Base-by-base conservation (phyloP, 306 rosid species). In the Cucumis hystrix region DNA sequence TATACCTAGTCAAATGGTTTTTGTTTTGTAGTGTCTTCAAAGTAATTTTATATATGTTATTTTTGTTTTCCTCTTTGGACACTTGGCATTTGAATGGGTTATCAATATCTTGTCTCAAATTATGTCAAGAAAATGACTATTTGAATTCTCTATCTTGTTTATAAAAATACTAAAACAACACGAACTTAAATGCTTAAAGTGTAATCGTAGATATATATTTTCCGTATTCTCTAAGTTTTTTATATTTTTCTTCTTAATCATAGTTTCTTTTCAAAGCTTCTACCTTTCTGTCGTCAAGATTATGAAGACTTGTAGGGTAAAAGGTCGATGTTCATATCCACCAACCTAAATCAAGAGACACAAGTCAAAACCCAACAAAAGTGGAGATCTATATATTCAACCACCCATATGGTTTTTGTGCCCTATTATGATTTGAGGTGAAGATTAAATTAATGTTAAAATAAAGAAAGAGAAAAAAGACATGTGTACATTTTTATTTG, bases 361-460 rank as follows among this genome's bases (percentile, higher is more conserved):
- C 75, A 83, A 83, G 91, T 89, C 91, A 86, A 89, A 83, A 62
- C 63, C 83, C 69, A 35, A 77, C 37, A 78, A 78, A 81, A 41
- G 80, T 56, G 87, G 83, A 71, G 39, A 47, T 67, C 40, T 47
- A 14, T 51, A 45, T 51, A 45, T 30, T 49, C 60, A 47, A 72
- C 76, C 10, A 72, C 76, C 61, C 61, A 72, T 72, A 72, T 28
- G 76, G 28, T 72, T 25, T 72, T 72, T 28, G 25, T 51, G 56
- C 76, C 1, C 3, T 69, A 13, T 41, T 45, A 40, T 40, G 2
- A 41, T 10, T 2, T n/a, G 17, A 33, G 37, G 25, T 67, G 52
- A 23, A 41, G 2, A 41, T 41, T 10, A 67, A 65, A 67, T 18
- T 66, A 66, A 39, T 17, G 15, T 8, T 35, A 9, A 15, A 47